phyloP scores from a whole-genome alignment of 2,329 filamentous ascomycete species.

The Ophiostoma tasmaniense region DNA sequence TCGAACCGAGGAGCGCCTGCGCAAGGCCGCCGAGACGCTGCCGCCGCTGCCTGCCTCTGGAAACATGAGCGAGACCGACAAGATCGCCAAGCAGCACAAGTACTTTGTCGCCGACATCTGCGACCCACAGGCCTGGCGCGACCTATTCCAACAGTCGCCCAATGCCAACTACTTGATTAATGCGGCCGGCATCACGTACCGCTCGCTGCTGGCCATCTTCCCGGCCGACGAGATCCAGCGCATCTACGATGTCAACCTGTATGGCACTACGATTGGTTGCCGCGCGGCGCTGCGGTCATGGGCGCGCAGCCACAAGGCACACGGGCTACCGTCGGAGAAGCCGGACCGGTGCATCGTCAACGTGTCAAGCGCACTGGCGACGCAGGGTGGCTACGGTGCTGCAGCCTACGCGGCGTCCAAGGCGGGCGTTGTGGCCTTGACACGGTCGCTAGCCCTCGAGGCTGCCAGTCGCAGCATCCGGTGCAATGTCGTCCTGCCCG shows the following conservation, averaged over 20 bases:
- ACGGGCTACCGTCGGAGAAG: neutral
- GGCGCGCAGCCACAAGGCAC: conserved; percentile 8
- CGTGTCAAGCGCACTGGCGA: conserved; percentile 65
- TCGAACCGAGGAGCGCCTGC: conserved; percentile 41
- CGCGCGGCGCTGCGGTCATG: conserved; percentile 33
- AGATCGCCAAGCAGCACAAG: neutral
- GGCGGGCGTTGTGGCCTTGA: conserved; percentile 67
- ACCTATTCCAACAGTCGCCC: conserved; percentile 9
- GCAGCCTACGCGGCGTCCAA: conserved; percentile 72
- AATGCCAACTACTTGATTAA: conserved; percentile 58
- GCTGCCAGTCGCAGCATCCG: conserved; percentile 54
- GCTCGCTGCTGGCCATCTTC: conserved; percentile 52
- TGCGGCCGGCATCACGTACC: conserved; percentile 65
- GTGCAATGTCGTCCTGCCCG: conserved; percentile 73
- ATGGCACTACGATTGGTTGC: conserved; percentile 55
- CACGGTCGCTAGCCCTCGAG: conserved; percentile 57
- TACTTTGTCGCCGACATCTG: conserved; percentile 23
- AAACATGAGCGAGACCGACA: neutral
- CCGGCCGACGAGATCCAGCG: conserved; percentile 41
- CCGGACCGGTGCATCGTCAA: conserved; percentile 62
- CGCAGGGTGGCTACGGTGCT: conserved; percentile 58
- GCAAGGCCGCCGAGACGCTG: conserved; percentile 28
- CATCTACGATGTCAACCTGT: conserved; percentile 63
- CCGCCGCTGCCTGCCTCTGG: conserved; percentile 23
- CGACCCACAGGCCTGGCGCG: conserved; percentile 20